Percentiles rank a stretch among this genome's conserved stretches.
Evolutionary conservation across 306 rosid genomes (phyloP).

Genomic region (Dryas drummondii): DNA sequence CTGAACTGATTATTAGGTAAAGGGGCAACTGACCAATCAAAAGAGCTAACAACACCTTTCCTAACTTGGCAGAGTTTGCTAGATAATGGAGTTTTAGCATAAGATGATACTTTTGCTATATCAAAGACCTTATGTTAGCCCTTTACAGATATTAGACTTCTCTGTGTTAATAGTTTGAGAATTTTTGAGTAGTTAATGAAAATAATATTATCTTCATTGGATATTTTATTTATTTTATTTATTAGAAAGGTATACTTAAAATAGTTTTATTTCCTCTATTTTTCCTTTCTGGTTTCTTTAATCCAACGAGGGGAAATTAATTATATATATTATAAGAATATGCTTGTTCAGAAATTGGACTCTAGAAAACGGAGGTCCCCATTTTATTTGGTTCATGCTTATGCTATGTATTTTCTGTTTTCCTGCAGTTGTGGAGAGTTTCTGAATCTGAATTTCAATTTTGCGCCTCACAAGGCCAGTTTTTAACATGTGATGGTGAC

Average conservation of each 20-base stretch:
- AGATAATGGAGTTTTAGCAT: neutral
- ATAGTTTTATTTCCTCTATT: neutral
- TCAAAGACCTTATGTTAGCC: neutral
- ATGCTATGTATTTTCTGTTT: conserved; percentile 6
- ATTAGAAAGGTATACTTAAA: neutral
- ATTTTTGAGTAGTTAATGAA: neutral
- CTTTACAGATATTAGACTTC: neutral
- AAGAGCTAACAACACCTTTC: neutral
- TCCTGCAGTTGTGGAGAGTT: conserved; percentile 76
- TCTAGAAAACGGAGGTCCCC: neutral
- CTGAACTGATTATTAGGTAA: neutral
- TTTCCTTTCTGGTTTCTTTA: neutral
- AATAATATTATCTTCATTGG: neutral
- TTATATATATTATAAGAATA: neutral
- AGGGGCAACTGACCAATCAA: neutral
- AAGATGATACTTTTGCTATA: neutral
- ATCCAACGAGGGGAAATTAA: neutral
- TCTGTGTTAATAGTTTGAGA: neutral
- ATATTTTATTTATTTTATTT: neutral
- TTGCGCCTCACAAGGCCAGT: conserved; percentile 63
- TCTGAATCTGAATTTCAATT: conserved; percentile 70
- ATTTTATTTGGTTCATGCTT: neutral
- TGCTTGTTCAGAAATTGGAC: neutral
- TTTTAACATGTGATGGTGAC: conserved; percentile 64
- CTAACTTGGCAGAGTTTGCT: neutral